Percentiles rank a stretch among this genome's conserved stretches.
Conservation (phyloP, 257 asterid species). For the Cynanchum wilfordii region DNA sequence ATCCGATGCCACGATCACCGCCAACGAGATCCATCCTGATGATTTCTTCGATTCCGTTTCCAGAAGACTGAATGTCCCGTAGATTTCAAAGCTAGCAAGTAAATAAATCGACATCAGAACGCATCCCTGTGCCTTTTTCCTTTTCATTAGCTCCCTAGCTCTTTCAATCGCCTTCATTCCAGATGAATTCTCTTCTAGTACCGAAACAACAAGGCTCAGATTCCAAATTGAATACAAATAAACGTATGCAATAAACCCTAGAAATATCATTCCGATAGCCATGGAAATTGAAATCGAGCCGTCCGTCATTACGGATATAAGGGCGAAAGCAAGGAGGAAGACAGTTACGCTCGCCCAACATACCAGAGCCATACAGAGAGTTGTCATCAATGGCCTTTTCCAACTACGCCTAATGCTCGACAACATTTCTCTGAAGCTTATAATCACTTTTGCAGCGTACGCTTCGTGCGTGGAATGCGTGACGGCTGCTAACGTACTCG, state of each 20-base stretch:
- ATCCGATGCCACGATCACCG: neutral
- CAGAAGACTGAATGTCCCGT: neutral
- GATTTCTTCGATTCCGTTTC: neutral
- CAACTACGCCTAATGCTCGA: neutral
- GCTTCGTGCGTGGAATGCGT: slow-evolving; percentile 8
- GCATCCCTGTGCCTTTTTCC: slow-evolving; percentile 10
- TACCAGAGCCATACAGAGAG: neutral
- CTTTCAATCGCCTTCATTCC: slow-evolving; percentile 10
- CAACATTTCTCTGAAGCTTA: neutral
- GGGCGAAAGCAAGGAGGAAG: neutral
- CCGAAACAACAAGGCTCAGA: slow-evolving; percentile 12
- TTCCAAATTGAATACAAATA: slow-evolving; percentile 5
- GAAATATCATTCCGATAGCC: neutral
- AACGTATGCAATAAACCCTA: neutral
- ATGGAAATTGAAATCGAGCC: neutral
- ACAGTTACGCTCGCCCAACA: neutral
- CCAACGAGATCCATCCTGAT: neutral
- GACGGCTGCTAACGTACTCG: neutral
- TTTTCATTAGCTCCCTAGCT: slow-evolving; percentile 17
- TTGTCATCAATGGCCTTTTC: slow-evolving; percentile 10
- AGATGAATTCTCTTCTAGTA: slow-evolving; percentile 10
- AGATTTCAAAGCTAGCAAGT: neutral
- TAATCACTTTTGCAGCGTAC: slow-evolving; percentile 1
- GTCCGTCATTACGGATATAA: slow-evolving; percentile 1
- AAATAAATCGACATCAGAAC: slow-evolving; percentile 1